phyloP scores from a whole-genome alignment of 2,329 filamentous ascomycete genomes.

The Sclerotinia borealis region DNA sequence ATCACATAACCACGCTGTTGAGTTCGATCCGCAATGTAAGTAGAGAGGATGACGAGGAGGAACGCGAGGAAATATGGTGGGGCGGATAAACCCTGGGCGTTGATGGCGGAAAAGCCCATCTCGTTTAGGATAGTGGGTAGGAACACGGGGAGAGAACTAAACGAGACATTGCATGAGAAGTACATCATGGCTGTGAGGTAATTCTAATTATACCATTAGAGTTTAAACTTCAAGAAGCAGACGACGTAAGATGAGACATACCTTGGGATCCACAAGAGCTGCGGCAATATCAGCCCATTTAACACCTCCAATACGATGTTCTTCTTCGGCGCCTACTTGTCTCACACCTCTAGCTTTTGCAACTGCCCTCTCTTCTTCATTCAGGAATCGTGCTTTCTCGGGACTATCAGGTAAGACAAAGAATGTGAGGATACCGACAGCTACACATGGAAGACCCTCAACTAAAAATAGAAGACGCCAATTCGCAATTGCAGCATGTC shows the following conservation, averaged over 20 bases:
- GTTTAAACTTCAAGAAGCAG: neutral
- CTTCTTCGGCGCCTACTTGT: conserved; percentile 45
- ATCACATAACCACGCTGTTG: conserved; percentile 60
- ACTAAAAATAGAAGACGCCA: conserved; percentile 63
- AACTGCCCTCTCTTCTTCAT: conserved; percentile 41
- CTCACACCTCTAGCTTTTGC: conserved; percentile 47
- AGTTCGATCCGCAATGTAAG: conserved; percentile 58
- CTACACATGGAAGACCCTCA: conserved; percentile 55
- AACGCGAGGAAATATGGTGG: conserved; percentile 66
- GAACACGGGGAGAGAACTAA: conserved; percentile 59
- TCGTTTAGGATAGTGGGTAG: conserved; percentile 55
- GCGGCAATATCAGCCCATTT: conserved; percentile 42
- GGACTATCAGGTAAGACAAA: conserved; percentile 49
- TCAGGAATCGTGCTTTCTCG: conserved; percentile 44
- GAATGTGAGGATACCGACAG: conserved; percentile 49
- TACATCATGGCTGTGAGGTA: conserved; percentile 42
- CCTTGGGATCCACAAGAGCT: conserved; percentile 42
- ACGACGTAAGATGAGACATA: conserved; percentile 7
- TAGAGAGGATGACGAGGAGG: conserved; percentile 52
- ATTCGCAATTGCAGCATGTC: conserved; percentile 44
- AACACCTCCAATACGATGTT: conserved; percentile 42
- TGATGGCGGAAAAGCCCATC: conserved; percentile 62
- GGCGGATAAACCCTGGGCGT: conserved; percentile 66
- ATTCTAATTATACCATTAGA: conserved; percentile 15
- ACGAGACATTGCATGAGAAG: conserved; percentile 59